A percentile compares a stretch with the other conserved stretches of the same genome.
Conservation (phyloP, 2,329 filamentous ascomycete genomes). For the Teratosphaeria epicoccoides region DNA sequence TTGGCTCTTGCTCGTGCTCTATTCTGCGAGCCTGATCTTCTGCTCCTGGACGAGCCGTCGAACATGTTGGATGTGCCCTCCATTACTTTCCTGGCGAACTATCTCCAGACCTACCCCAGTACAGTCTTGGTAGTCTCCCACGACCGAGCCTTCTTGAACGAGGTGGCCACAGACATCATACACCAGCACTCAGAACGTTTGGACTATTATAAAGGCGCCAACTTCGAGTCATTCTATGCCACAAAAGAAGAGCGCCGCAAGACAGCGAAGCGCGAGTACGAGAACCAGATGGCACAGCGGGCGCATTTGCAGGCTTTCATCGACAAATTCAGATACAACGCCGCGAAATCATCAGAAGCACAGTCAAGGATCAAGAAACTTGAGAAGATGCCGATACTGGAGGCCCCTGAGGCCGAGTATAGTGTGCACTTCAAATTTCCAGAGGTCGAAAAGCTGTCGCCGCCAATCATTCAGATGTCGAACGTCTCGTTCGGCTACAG, state of each 20-base stretch:
- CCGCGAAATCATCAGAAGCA: constrained; percentile 94
- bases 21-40: constrained; percentile 92
- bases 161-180: constrained; percentile 97
- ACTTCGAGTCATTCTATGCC: constrained; percentile 93
- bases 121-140: constrained; percentile 94
- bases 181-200: constrained; percentile 95
- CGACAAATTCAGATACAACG: constrained; percentile 99
- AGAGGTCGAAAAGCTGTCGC: constrained; percentile 92
- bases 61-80: constrained; percentile 99
- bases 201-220: constrained; percentile 96
- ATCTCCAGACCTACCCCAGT: constrained; percentile 86
- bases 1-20: constrained; percentile 85
- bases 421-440: constrained; percentile 95
- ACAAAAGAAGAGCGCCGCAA: constrained; percentile 96
- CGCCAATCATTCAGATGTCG: constrained; percentile 95
- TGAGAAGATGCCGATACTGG: constrained; percentile 88
- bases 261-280: constrained; percentile 92
- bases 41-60: constrained; percentile 96
- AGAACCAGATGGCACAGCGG: constrained; percentile 91
- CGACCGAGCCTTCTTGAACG: constrained; percentile 97
- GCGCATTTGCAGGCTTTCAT: constrained; percentile 96
- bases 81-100: constrained; percentile 93
- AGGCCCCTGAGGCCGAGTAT: constrained; percentile 86
- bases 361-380: constrained; percentile 99
- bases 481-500: constrained; percentile 84